These are phyloP conservation scores for Byssoonygena ceratinophila DNA, from an alignment of 2,329 filamentous ascomycete species.

Conservation along the genomic window DNA sequence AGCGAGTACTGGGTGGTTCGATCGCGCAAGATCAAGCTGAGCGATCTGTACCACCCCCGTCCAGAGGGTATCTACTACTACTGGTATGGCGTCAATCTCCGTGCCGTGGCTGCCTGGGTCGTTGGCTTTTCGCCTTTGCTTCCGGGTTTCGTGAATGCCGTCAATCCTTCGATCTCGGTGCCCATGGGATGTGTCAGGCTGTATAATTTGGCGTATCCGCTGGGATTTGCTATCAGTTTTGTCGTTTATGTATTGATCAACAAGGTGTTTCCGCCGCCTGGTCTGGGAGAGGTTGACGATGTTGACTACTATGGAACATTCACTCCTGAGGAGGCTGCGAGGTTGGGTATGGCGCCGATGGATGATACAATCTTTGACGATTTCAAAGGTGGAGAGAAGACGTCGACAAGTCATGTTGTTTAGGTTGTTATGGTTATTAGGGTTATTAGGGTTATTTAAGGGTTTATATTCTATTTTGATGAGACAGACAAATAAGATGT, in stretches of 20 bases:
- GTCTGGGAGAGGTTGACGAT: constrained; percentile 21
- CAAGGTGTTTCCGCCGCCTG: constrained; percentile 24
- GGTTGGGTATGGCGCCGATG: constrained; percentile 12
- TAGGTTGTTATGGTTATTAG: too few species aligned
- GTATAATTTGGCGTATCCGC: constrained; percentile 36
- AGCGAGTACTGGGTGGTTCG: constrained; percentile 29
- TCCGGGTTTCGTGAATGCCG: constrained; percentile 31
- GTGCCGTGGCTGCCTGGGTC: constrained; percentile 26
- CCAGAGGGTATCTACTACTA: constrained; percentile 37
- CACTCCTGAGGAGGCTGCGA: constrained; percentile 14
- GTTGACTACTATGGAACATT: constrained; percentile 28
- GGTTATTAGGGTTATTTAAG: too few species aligned
- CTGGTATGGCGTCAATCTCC: constrained; percentile 36
- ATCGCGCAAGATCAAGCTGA: constrained; percentile 32
- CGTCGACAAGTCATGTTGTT: not conserved
- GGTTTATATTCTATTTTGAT: too few species aligned
- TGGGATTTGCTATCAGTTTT: constrained; percentile 35
- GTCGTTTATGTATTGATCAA: constrained; percentile 26
- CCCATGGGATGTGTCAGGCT: constrained; percentile 28
- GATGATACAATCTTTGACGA: not conserved
- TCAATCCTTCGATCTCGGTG: constrained; percentile 18
- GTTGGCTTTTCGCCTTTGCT: constrained; percentile 10
- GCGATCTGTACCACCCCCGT: constrained; percentile 34
- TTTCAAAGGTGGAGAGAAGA: not conserved
- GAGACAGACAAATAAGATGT: too few species aligned